Conservation (phyloP, 2,329 filamentous ascomycete species). For the Exophiala sp. region DNA sequence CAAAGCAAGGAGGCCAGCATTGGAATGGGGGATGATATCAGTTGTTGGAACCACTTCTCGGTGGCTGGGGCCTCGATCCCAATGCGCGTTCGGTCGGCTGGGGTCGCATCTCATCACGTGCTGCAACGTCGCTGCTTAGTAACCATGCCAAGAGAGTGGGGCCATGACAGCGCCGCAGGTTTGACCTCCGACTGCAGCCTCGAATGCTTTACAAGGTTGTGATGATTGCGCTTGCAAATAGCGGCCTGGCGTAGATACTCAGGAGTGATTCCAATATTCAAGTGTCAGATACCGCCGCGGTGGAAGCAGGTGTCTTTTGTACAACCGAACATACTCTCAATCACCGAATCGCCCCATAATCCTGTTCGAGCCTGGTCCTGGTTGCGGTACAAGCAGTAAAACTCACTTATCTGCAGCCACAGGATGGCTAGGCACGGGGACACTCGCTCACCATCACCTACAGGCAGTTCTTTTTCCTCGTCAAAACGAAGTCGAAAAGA, state of each 20-base stretch:
- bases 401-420: slow-evolving; percentile 40
- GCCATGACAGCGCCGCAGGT: background rate
- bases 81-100: slow-evolving; percentile 3
- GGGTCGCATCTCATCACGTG: slow-evolving; percentile 1
- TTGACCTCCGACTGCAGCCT: background rate
- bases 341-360: background rate
- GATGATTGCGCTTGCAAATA: background rate
- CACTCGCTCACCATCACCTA: slow-evolving; percentile 84
- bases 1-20: slow-evolving; percentile 13
- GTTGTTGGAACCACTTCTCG: background rate
- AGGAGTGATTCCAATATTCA: too few relatives aligned
- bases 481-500: slow-evolving; percentile 58
- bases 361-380: slow-evolving; percentile 20
- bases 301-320: too few relatives aligned
- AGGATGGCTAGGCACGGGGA: slow-evolving; percentile 57
- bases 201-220: background rate
- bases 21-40: slow-evolving; percentile 15
- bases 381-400: slow-evolving; percentile 36
- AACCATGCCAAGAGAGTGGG: background rate
- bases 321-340: background rate
- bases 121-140: background rate
- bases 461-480: slow-evolving; percentile 73
- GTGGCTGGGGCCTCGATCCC: slow-evolving; percentile 17
- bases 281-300: too few relatives aligned
- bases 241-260: background rate